Percentiles rank a stretch among this genome's conserved stretches.
Conservation (phyloP, 768 basidiomycete species). For the Pulveroboletus ravenelii region DNA sequence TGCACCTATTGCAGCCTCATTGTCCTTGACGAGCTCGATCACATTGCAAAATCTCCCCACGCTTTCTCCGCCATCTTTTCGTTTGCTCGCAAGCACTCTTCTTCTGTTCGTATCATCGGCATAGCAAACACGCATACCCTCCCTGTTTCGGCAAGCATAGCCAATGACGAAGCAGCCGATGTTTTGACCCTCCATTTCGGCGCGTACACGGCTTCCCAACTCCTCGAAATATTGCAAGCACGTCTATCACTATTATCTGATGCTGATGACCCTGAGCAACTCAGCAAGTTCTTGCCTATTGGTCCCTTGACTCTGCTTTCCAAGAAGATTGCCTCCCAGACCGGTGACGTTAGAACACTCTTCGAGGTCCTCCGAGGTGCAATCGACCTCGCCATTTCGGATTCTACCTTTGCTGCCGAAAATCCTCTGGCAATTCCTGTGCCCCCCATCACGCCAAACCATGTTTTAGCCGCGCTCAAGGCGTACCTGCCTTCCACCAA, state of each 20-base stretch:
- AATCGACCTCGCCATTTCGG: conserved; percentile 60
- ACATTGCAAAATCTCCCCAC: conserved; percentile 60
- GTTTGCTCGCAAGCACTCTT: conserved; percentile 50
- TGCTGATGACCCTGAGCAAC: conserved; percentile 23
- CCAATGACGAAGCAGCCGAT: conserved; percentile 32
- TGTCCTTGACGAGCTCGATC: conserved; percentile 84
- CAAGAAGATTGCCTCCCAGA: conserved; percentile 76
- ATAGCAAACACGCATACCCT: conserved; percentile 90
- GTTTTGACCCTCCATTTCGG: conserved; percentile 73
- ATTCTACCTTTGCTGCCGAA: conserved; percentile 14
- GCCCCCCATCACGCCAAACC: conserved; percentile 53
- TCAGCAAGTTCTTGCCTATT: conserved; percentile 55
- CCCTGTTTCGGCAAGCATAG: conserved; percentile 46
- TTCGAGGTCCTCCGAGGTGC: conserved; percentile 79
- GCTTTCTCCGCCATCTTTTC: conserved; percentile 62
- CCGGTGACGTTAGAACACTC: conserved; percentile 77
- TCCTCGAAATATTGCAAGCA: conserved; percentile 62
- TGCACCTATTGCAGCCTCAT: conserved; percentile 47
- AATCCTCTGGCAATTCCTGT: conserved; percentile 32
- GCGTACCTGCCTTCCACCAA: conserved; percentile 50
- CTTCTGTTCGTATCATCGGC: conserved; percentile 65
- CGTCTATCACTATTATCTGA: conserved; percentile 55
- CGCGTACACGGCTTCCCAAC: conserved; percentile 70
- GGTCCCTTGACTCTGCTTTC: conserved; percentile 66
- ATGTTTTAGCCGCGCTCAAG: conserved; percentile 73